A percentile compares a stretch with the other conserved stretches of the same genome.
Conservation (phyloP, 2,329 filamentous ascomycete genomes). For the Sordariomycetes sp. region DNA sequence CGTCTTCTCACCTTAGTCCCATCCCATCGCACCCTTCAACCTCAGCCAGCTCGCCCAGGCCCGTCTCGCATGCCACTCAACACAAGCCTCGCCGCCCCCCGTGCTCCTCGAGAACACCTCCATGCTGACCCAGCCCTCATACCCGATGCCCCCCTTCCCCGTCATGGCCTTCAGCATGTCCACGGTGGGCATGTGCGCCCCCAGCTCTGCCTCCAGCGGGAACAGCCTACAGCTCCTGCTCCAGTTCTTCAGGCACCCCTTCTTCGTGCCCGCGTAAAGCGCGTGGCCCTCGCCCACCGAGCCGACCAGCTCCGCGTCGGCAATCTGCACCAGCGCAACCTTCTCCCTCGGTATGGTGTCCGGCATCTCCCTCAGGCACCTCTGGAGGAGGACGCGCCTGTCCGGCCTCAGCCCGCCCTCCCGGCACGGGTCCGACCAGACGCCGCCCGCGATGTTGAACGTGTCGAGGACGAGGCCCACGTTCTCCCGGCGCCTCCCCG, state of each 20-base stretch:
- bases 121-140: slow-evolving; percentile 11
- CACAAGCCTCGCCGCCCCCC: not conserved
- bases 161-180: slow-evolving; percentile 17
- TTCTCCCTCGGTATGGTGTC: not conserved
- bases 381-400: not conserved
- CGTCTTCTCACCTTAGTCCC: slow-evolving; percentile 4
- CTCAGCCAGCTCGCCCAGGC: slow-evolving; percentile 9
- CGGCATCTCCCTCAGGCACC: slow-evolving; percentile 1
- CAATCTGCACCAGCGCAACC: slow-evolving; percentile 12
- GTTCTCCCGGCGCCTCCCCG: slow-evolving; percentile 1
- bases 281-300: slow-evolving; percentile 5
- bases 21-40: slow-evolving; percentile 8
- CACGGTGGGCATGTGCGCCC: slow-evolving; percentile 16
- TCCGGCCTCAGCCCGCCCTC: not conserved
- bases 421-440: slow-evolving; percentile 4
- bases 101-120: slow-evolving; percentile 11
- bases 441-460: slow-evolving; percentile 14
- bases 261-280: not conserved
- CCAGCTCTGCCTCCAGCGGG: slow-evolving; percentile 8
- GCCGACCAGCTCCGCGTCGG: slow-evolving; percentile 9
- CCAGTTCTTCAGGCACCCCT: slow-evolving; percentile 8
- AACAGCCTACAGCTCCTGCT: slow-evolving; percentile 10
- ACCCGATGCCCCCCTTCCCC: slow-evolving; percentile 5
- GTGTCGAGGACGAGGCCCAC: slow-evolving; percentile 16
- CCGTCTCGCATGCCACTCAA: slow-evolving; percentile 4